Percentiles rank a stretch among this genome's conserved stretches.
phyloP scores from a whole-genome alignment of 805 yeast genomes.

The Clavispora fructus region DNA sequence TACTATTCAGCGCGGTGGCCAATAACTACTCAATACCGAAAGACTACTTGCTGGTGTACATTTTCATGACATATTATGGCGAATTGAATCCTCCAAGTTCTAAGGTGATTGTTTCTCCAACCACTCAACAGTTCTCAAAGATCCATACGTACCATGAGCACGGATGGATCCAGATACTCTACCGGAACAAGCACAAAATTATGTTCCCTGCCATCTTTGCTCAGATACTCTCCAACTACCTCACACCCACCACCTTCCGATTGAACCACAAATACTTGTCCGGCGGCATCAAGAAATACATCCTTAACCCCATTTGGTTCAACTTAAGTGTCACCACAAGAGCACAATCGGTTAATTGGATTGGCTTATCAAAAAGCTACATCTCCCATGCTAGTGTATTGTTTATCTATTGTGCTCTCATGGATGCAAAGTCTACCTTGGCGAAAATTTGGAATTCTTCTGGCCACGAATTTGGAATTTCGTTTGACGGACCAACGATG shows the following conservation, averaged over 20 bases:
- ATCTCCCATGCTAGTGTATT: conserved; percentile 21
- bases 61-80: conserved; percentile 27
- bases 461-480: conserved; percentile 20
- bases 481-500: conserved; percentile 4
- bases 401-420: conserved; percentile 13
- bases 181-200: conserved; percentile 26
- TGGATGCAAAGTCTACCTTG: not conserved
- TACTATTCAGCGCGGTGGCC: conserved; percentile 24
- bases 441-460: conserved; percentile 1
- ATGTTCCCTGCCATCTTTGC: conserved; percentile 34
- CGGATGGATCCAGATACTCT: conserved; percentile 17
- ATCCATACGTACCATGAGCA: conserved; percentile 16
- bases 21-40: conserved; percentile 26
- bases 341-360: conserved; percentile 23
- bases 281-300: conserved; percentile 22
- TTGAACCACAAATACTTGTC: conserved; percentile 34
- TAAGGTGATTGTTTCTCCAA: conserved; percentile 24
- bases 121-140: conserved; percentile 21
- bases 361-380: conserved; percentile 23
- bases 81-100: conserved; percentile 31
- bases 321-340: conserved; percentile 28
- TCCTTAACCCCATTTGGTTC: conserved; percentile 39
- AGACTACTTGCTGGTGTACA: conserved; percentile 33
- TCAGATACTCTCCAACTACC: conserved; percentile 35
- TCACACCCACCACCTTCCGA: conserved; percentile 34